Base-by-base conservation (phyloP, 2,329 filamentous ascomycete species). In the Phoma sp. region DNA sequence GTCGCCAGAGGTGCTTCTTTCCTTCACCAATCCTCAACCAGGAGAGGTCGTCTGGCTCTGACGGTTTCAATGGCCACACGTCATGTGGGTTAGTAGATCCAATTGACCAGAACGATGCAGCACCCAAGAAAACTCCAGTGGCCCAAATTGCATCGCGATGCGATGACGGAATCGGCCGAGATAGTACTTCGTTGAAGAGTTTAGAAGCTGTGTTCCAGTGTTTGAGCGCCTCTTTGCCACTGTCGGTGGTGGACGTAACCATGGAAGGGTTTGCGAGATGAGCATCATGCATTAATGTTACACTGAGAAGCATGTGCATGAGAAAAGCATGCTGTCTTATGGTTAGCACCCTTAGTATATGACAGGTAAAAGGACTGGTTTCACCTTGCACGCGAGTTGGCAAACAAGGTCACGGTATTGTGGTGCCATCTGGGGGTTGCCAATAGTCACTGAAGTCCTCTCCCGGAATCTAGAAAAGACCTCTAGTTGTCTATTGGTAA, bases 1-100 rank as follows among this genome's bases (percentile, higher is more conserved):
- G 65, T 1, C 76, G 65, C 79, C 80, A 86, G 1, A 87, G 74
- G 4, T 78, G 76, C 47, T 76, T 78, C 68, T 88, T 87, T 0
- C 83, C 83, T 11, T 83, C 78, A 52, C 76, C 79, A 66, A 88
- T 78, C 42, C 76, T 81, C 2, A 88, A 65, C 86, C 85, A 89
- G 61, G 83, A 77, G 1, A 88, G 73, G 56, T 87, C 83, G 1
- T 71, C 63, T 0, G 73, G 54, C 0, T 73, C 73, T 0, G 74
- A 66, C 2, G 71, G 57, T 30, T 76, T 80, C 1, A 88, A 71
- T 0, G 86, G 86, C 85, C 85, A 89, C 2, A 81, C 76, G 48
- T 82, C 68, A 42, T 79, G 69, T 0, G 82, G 73, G 0, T 73
- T 70, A 0, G 64, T 54, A 1, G 74, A 72, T 26, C 82, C 78